phyloP scores from a whole-genome alignment of 2,329 filamentous ascomycete genomes.

The Aspergillus udagawae region DNA sequence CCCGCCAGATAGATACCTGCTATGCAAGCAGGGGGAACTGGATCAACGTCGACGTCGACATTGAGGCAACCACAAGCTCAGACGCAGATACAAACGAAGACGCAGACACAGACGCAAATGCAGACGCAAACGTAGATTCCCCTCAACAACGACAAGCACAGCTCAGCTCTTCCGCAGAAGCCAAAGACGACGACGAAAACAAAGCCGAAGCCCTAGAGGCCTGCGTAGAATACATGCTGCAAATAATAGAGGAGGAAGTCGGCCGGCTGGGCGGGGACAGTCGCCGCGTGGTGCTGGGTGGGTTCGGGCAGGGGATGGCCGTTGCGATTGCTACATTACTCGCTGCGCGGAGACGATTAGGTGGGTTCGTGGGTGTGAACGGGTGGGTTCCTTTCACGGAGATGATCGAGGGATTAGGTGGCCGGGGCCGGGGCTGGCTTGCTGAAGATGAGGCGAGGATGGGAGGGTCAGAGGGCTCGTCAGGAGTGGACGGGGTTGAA shows the following conservation, averaged over 20 bases:
- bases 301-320: not conserved
- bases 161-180: not conserved
- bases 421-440: not conserved
- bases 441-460: not conserved
- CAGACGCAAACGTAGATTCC: not conserved
- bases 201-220: not conserved
- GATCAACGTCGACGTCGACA: not conserved
- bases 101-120: no score
- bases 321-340: not conserved
- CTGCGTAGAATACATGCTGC: not conserved
- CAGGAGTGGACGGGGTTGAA: not conserved
- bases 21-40: not conserved
- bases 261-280: not conserved
- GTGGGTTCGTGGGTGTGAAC: not conserved
- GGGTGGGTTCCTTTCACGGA: not conserved
- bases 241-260: not conserved
- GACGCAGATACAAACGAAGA: no score
- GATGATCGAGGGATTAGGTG: not conserved
- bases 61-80: no score
- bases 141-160: not conserved
- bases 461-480: not conserved
- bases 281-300: not conserved
- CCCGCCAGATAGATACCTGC: not conserved
- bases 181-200: no score
- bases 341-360: not conserved